These are phyloP conservation scores for Cetradonia linearis DNA, from an alignment of 495 filamentous ascomycete species.

Conservation along the genomic window DNA sequence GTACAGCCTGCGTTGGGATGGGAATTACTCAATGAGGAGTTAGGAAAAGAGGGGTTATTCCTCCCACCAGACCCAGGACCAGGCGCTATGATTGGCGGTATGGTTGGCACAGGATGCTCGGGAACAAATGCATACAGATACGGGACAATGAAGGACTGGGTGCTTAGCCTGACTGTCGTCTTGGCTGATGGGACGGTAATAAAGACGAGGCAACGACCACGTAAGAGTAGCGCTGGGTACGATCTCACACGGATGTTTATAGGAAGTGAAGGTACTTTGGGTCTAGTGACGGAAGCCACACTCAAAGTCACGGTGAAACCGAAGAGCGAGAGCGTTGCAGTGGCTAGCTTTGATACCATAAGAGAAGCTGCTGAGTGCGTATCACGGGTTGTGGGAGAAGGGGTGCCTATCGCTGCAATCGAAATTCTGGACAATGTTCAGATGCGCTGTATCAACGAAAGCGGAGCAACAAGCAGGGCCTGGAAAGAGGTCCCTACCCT, in stretches of 20 bases:
- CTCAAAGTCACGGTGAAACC: conserved; percentile 66
- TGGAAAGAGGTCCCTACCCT: conserved; percentile 72
- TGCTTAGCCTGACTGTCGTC: conserved; percentile 70
- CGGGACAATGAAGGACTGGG: conserved; percentile 83
- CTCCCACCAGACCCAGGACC: conserved; percentile 76
- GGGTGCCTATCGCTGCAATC: conserved; percentile 66
- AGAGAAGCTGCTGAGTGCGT: conserved; percentile 62
- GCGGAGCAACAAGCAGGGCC: conserved; percentile 53
- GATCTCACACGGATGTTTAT: conserved; percentile 69
- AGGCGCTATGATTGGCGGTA: conserved; percentile 56
- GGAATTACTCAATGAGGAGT: conserved; percentile 65
- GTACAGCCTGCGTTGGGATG: conserved; percentile 76
- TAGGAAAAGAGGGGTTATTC: conserved; percentile 59
- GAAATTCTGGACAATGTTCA: conserved; percentile 79
- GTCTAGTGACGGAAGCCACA: conserved; percentile 65
- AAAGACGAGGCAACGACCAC: conserved; percentile 62
- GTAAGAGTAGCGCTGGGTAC: conserved; percentile 74
- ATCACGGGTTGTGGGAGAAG: conserved; percentile 57
- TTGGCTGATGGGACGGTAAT: conserved; percentile 69
- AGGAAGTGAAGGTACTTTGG: conserved; percentile 69
- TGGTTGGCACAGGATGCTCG: conserved; percentile 73
- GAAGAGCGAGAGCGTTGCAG: conserved; percentile 62
- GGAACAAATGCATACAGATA: conserved; percentile 76
- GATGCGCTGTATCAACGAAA: conserved; percentile 67
- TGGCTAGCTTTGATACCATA: conserved; percentile 64